Evolutionary conservation across 345 rosid genomes (phyloP).

Genomic region (Erodium maritimum): DNA sequence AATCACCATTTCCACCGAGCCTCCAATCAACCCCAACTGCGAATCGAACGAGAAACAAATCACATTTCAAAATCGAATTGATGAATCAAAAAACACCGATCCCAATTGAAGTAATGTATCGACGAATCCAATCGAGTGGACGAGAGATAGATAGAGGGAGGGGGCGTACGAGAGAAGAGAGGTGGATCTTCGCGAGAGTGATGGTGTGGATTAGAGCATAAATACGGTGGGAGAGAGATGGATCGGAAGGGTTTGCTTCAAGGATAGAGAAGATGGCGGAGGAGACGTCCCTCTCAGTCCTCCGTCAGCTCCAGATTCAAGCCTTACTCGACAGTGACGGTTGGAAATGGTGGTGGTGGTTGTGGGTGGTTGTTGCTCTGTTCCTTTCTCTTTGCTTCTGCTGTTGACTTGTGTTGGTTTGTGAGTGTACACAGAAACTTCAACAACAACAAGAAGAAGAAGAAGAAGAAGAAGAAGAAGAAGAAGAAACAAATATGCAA

Average conservation of each 20-base stretch:
- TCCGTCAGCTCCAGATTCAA: conserved; percentile 5
- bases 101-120: no score
- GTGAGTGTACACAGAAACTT: no score
- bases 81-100: conserved; percentile 6
- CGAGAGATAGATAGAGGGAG: no score
- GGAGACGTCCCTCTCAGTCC: conserved; percentile 47
- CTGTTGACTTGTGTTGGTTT: no score
- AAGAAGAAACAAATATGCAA: neutral
- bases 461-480: neutral
- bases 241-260: conserved; percentile 46
- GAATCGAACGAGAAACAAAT: conserved; percentile 8
- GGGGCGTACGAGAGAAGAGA: no score
- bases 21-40: neutral
- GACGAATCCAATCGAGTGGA: no score
- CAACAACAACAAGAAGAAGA: neutral
- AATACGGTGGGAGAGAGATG: conserved; percentile 9
- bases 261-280: conserved; percentile 41
- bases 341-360: conserved; percentile 10
- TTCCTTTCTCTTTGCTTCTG: conserved; percentile 16
- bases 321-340: conserved; percentile 10
- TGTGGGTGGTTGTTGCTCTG: conserved; percentile 14
- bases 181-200: neutral
- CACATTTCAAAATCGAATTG: conserved; percentile 7
- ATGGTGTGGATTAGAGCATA: conserved; percentile 6
- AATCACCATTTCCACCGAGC: conserved; percentile 40